A percentile compares a stretch with the other conserved stretches of the same genome.
These are phyloP conservation scores for Mycena kentingensis DNA, from an alignment of 768 basidiomycete genomes.

Conservation along the genomic window DNA sequence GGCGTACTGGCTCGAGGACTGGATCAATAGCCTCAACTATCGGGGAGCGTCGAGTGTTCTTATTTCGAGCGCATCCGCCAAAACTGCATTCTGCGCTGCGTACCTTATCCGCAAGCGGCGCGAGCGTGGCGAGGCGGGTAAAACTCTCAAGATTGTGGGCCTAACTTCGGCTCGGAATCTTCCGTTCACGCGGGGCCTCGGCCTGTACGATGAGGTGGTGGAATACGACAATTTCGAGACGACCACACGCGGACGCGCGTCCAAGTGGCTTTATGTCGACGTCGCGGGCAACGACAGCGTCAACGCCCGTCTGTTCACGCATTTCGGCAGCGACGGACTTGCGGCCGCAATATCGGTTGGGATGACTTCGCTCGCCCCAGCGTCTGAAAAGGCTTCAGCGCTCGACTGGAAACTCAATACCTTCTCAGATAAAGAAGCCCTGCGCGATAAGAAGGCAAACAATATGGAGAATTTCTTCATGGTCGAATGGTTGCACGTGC, in stretches of 20 bases:
- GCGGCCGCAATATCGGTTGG: conserved; percentile 52
- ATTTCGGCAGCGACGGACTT: conserved; percentile 43
- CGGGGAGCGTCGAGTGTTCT: conserved; percentile 50
- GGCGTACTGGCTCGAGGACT: conserved; percentile 75
- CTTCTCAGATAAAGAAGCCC: conserved; percentile 25
- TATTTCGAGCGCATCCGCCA: conserved; percentile 71
- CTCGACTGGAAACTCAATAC: conserved; percentile 44
- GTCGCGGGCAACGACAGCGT: conserved; percentile 58
- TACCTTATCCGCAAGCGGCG: conserved; percentile 56
- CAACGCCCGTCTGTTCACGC: conserved; percentile 45
- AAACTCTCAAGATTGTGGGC: conserved; percentile 48
- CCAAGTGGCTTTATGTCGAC: conserved; percentile 63
- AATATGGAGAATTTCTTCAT: conserved; percentile 69
- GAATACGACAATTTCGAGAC: conserved; percentile 52
- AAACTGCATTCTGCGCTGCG: conserved; percentile 71
- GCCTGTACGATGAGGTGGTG: conserved; percentile 58
- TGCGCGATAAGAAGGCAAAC: conserved; percentile 1
- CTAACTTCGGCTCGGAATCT: conserved; percentile 60
- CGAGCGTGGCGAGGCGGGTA: conserved; percentile 28
- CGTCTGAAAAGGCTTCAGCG: conserved; percentile 33
- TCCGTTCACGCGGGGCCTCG: conserved; percentile 54
- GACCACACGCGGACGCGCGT: conserved; percentile 27
- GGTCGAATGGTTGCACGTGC: conserved; percentile 66
- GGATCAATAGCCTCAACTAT: conserved; percentile 55
- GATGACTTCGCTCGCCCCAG: conserved; percentile 56